Conservation (phyloP, 129 eudicot genomes). For the Lactuca saligna region DNA sequence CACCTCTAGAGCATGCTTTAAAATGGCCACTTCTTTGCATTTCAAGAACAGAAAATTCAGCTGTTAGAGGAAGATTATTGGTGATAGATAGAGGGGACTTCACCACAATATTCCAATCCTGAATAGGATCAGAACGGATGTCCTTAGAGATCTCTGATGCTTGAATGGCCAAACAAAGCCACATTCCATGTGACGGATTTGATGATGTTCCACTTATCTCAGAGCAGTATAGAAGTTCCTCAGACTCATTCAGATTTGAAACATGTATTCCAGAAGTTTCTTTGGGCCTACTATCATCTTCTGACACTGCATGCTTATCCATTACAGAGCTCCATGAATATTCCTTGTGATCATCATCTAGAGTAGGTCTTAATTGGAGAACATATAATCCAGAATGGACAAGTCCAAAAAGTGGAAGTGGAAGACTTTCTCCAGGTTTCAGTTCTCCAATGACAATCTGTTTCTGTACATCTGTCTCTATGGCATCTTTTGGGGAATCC, state of each 20-base stretch:
- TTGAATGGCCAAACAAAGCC: conserved; percentile 85
- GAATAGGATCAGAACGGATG: conserved; percentile 65
- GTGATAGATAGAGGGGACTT: conserved; percentile 70
- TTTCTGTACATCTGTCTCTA: conserved; percentile 40
- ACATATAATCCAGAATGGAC: conserved; percentile 50
- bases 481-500: conserved; percentile 25
- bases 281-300: conserved; percentile 35
- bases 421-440: conserved; percentile 67
- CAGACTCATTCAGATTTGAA: conserved; percentile 63
- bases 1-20: conserved; percentile 68
- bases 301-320: conserved; percentile 46
- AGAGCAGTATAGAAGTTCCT: conserved; percentile 66
- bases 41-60: conserved; percentile 88
- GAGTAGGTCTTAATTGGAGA: conserved; percentile 64
- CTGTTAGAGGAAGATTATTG: conserved; percentile 73
- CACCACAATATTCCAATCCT: conserved; percentile 84
- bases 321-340: conserved; percentile 82
- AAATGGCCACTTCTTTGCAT: conserved; percentile 86
- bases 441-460: conserved; percentile 55
- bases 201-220: conserved; percentile 69
- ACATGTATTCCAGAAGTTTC: conserved; percentile 56
- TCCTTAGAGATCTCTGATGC: conserved; percentile 86
- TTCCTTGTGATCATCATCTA: conserved; percentile 37
- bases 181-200: conserved; percentile 53
- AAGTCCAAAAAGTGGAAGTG: conserved; percentile 84